Base-by-base conservation (phyloP, 1,284 basidiomycete species). In the Porodaedalea pini region DNA sequence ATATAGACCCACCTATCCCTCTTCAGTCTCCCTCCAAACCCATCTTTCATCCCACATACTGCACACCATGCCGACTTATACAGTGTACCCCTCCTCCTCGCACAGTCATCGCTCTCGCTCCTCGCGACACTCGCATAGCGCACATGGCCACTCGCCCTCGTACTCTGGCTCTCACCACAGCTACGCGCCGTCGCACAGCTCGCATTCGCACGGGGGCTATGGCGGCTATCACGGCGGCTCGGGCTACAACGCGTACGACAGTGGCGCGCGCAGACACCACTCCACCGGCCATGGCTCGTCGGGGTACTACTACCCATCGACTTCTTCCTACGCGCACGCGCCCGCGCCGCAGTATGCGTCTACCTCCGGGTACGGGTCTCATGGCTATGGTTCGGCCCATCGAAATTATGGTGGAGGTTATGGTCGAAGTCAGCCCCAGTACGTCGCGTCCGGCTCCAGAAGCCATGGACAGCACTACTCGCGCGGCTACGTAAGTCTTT, bases 251-350 rank as follows among this genome's bases (percentile, higher is more conserved):
- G 27, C 47, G 34, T 49, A 56, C n/a, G 48, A 36, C 17, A 43
- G 7, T 15, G 44, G 44, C 15, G 37, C 8, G 6, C 41, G 53
- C 11, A 11, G 53, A 48, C 41, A 55, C 25, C 53, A 55, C 29
- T 19, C 47, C 11, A 32, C 40, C 15, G 54, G 44, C 21, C 57
- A 59, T 27, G 44, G 52, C 6, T 57, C 55, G n/a, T 37, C 45
- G 23, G 49, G 41, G 27, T 59, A 37, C 40, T 58, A 58, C 29
- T 54, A 54, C 44, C 51, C 57, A 15, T 54, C 34, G 6, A 15
- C 47, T 15, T 47, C 56, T 23, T 44, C 56, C 23, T 49, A 43
- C 25, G 31, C 50, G 39, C 51, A 36, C 19, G 45, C 50, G n/a
- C 39, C 36, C 19, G 15, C 32, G n/a, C 39, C 41, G 17, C 49